Evolutionary conservation across 768 basidiomycete genomes (phyloP).

Genomic region (Punctularia strigosozonata): DNA sequence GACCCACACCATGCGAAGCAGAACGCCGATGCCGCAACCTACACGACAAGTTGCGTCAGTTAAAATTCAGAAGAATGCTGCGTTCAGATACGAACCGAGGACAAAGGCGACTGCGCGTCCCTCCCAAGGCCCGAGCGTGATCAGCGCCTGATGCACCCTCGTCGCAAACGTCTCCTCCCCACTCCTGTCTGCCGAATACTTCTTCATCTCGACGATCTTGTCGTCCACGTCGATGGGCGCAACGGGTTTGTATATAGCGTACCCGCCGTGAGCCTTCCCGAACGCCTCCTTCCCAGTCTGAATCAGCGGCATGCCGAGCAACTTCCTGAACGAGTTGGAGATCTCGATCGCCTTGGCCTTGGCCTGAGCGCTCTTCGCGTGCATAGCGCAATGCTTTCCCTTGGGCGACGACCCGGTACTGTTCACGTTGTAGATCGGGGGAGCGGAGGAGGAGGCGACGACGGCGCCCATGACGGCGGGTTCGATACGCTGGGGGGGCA

Average conservation of each 20-base stretch:
- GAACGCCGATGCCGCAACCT: conserved; percentile 81
- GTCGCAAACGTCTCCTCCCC: conserved; percentile 34
- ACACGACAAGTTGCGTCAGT: neutral
- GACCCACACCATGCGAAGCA: conserved; percentile 75
- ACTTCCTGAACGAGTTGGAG: conserved; percentile 42
- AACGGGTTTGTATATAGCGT: neutral
- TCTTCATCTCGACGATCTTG: conserved; percentile 7
- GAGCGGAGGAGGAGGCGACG: conserved; percentile 3
- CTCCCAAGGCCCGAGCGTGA: conserved; percentile 71
- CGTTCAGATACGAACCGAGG: conserved; percentile 39
- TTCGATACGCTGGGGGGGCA: conserved; percentile 9
- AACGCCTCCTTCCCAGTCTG: conserved; percentile 14
- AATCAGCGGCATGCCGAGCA: conserved; percentile 42
- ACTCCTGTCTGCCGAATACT: too few relatives aligned
- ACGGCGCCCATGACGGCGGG: conserved; percentile 3
- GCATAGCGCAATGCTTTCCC: neutral
- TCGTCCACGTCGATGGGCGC: conserved; percentile 4
- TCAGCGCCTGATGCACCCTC: conserved; percentile 55
- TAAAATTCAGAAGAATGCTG: neutral
- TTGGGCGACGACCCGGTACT: neutral
- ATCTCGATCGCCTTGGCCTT: conserved; percentile 33
- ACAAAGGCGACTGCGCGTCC: conserved; percentile 76
- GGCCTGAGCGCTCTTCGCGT: neutral
- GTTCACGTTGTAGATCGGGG: too few relatives aligned
- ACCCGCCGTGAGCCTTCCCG: conserved; percentile 4